phyloP scores from a whole-genome alignment of 2,329 filamentous ascomycete species.

The Fusarium nodosum region DNA sequence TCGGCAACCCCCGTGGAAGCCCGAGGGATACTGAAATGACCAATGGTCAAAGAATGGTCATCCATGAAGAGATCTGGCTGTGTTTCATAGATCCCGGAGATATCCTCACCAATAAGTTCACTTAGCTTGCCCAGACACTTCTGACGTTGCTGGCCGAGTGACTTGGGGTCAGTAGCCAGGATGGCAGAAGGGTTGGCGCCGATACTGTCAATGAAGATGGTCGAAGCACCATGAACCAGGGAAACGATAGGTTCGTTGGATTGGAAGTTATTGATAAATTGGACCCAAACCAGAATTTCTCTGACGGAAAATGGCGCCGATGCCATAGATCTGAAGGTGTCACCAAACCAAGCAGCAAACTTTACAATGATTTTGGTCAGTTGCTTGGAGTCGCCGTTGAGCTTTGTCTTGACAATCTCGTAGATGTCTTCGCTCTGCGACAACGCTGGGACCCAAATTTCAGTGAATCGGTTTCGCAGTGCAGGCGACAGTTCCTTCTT shows the following conservation, averaged over 20 bases:
- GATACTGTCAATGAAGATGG: conserved; percentile 95
- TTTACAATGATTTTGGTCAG: conserved; percentile 79
- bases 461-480: conserved; percentile 94
- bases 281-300: conserved; percentile 92
- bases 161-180: conserved; percentile 77
- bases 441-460: conserved; percentile 96
- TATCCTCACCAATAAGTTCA: conserved; percentile 73
- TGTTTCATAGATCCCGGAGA: conserved; percentile 74
- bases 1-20: conserved; percentile 57
- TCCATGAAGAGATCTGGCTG: conserved; percentile 70
- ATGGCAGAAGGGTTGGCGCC: conserved; percentile 95
- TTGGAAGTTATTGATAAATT: conserved; percentile 83
- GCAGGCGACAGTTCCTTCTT: conserved; percentile 98
- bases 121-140: conserved; percentile 81
- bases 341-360: conserved; percentile 94
- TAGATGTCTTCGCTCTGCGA: conserved; percentile 87
- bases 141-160: conserved; percentile 77
- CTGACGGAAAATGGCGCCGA: conserved; percentile 88
- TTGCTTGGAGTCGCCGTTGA: conserved; percentile 67
- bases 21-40: conserved; percentile 77
- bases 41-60: conserved; percentile 71
- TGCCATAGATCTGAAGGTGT: conserved; percentile 80
- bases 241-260: conserved; percentile 61
- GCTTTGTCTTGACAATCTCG: conserved; percentile 85
- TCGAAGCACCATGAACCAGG: conserved; percentile 86